Evolutionary conservation across 164 flowering plant species (phyloP).

Genomic region (Nelumbo lutea): DNA sequence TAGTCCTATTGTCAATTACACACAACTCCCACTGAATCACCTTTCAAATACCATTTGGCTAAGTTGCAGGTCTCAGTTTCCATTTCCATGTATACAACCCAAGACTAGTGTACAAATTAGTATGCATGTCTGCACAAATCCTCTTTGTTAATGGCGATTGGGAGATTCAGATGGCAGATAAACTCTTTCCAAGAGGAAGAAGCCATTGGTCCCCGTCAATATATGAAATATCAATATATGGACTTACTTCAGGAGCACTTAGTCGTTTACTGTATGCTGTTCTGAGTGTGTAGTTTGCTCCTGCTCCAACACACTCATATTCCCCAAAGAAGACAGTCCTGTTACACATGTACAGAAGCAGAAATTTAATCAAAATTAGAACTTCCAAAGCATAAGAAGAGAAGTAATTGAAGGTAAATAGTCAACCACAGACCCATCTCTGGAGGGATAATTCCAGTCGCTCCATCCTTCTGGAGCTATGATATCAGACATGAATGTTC

Average conservation of each 20-base stretch:
- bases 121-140: constrained; percentile 3
- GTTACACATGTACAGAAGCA: background rate
- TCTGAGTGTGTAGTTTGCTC: constrained; percentile 48
- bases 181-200: constrained; percentile 9
- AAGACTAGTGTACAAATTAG: too few relatives aligned
- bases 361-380: background rate
- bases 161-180: background rate
- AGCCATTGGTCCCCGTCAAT: constrained; percentile 76
- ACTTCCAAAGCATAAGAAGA: background rate
- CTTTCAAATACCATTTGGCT: too few relatives aligned
- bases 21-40: too few relatives aligned
- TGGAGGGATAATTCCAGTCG: constrained; percentile 46
- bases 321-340: constrained; percentile 82
- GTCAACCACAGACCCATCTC: constrained; percentile 37
- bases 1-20: too few relatives aligned
- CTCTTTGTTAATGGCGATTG: background rate
- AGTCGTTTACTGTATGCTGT: constrained; percentile 53
- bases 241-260: constrained; percentile 39
- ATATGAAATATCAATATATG: constrained; percentile 47
- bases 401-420: too few relatives aligned
- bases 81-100: too few relatives aligned
- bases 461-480: constrained; percentile 57
- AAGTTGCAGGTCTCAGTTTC: too few relatives aligned
- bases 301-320: constrained; percentile 56
- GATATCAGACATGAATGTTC: constrained; percentile 57